Evolutionary conservation across 768 basidiomycete species (phyloP).

Genomic region (Antrodiella citrinella): DNA sequence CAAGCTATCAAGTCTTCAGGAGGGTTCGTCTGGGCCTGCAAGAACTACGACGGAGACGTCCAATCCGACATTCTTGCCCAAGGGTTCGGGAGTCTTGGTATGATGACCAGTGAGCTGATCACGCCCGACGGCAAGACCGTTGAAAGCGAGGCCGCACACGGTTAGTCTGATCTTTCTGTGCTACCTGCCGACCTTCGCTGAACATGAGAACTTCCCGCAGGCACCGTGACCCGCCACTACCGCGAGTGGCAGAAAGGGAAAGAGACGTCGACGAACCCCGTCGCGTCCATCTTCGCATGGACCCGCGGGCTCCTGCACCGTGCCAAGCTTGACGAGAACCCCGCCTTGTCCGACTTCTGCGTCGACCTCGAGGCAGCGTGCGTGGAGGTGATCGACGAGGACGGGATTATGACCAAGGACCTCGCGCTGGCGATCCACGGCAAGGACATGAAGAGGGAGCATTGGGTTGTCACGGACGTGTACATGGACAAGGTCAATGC

Average conservation of each 20-base stretch:
- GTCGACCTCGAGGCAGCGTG: constrained; percentile 78
- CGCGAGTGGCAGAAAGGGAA: constrained; percentile 95
- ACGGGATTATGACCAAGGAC: constrained; percentile 96
- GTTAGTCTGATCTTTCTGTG: constrained; percentile 25
- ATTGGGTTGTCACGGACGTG: constrained; percentile 93
- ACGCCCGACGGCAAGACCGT: constrained; percentile 91
- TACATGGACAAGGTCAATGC: constrained; percentile 94
- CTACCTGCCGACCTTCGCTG: too few species aligned
- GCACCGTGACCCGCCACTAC: constrained; percentile 93
- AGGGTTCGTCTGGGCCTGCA: constrained; percentile 67
- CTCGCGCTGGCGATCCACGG: constrained; percentile 92
- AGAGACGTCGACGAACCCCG: constrained; percentile 98
- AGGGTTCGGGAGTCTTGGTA: constrained; percentile 92
- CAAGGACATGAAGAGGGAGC: constrained; percentile 82
- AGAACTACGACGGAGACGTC: constrained; percentile 51
- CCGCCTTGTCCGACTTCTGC: constrained; percentile 65
- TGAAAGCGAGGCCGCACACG: constrained; percentile 96
- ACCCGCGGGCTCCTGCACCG: constrained; percentile 90
- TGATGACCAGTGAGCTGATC: constrained; percentile 97
- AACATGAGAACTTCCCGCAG: constrained; percentile 19
- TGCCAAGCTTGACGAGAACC: constrained; percentile 86
- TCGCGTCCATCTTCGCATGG: constrained; percentile 98
- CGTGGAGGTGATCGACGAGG: constrained; percentile 83
- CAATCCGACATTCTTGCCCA: constrained; percentile 95
- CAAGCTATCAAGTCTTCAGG: constrained; percentile 95